Evolutionary conservation across 2,329 filamentous ascomycete species (phyloP).

Genomic region (Dactylellina drechsleri): DNA sequence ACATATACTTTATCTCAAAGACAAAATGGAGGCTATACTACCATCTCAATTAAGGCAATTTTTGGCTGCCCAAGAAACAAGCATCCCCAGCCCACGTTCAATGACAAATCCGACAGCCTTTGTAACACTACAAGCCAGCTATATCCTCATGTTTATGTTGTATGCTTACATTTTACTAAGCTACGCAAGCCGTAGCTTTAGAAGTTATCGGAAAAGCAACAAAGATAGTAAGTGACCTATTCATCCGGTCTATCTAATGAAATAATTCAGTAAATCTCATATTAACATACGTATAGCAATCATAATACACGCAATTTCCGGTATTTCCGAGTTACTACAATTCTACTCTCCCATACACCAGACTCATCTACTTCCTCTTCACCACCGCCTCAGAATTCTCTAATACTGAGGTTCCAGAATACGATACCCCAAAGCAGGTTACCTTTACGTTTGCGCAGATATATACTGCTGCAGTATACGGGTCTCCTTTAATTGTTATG

Average conservation of each 20-base stretch:
- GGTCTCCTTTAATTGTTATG: conserved; percentile 28
- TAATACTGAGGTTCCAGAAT: conserved; percentile 21
- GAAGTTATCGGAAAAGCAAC: conserved; percentile 30
- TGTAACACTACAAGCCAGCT: not conserved
- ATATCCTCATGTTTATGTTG: conserved; percentile 7
- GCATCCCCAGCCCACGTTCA: not conserved
- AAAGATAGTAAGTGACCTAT: conserved; percentile 26
- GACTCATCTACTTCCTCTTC: conserved; percentile 36
- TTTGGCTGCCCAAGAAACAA: conserved; percentile 20
- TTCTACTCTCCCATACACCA: conserved; percentile 30
- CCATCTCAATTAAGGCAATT: conserved; percentile 25
- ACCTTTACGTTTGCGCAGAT: conserved; percentile 24
- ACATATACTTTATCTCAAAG: not conserved
- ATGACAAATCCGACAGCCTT: conserved; percentile 2
- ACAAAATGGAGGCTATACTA: conserved; percentile 22
- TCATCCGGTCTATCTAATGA: not conserved
- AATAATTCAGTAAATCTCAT: not conserved
- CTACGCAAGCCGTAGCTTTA: conserved; percentile 26
- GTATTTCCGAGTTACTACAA: conserved; percentile 23
- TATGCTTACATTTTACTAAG: conserved; percentile 26
- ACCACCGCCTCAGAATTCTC: conserved; percentile 21
- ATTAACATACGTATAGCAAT: conserved; percentile 14
- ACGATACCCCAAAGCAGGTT: conserved; percentile 1
- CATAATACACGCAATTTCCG: conserved; percentile 29
- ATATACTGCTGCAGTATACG: conserved; percentile 36